Evolutionary conservation across 345 rosid species (phyloP).

Genomic region (Eucalyptus pauciflora): DNA sequence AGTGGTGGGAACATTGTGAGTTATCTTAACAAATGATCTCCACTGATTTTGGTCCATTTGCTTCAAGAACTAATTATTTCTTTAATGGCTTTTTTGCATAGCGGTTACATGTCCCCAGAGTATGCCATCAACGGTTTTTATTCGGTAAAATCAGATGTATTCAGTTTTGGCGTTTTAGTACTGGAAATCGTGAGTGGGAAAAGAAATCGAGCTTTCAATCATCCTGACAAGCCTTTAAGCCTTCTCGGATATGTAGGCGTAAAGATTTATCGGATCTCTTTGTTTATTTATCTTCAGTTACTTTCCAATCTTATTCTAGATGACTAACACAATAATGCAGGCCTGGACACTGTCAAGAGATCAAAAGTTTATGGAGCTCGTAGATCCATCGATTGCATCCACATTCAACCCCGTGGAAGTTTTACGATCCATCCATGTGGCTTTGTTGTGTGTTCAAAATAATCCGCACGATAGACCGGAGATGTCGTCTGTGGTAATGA

Average conservation of each 20-base stretch:
- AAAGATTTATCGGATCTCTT: no score
- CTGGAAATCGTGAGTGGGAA: conserved; percentile 13
- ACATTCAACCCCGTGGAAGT: background rate
- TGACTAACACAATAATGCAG: background rate
- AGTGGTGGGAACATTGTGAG: background rate
- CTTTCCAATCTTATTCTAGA: background rate
- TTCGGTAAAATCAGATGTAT: conserved; percentile 16
- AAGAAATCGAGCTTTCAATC: no score
- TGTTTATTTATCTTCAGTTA: no score
- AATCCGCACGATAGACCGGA: background rate
- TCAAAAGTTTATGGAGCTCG: background rate
- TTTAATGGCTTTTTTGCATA: background rate
- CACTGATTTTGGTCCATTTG: background rate
- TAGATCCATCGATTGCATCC: background rate
- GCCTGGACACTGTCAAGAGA: background rate
- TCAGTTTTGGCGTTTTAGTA: conserved; percentile 17
- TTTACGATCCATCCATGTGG: background rate
- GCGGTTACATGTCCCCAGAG: conserved; percentile 24
- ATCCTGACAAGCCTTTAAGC: no score
- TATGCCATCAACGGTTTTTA: conserved; percentile 1
- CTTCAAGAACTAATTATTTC: no score
- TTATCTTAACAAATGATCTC: background rate
- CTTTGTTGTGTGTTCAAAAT: background rate
- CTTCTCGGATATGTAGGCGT: background rate
- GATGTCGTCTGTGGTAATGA: background rate